These are phyloP conservation scores for Fusarium compactum DNA, from an alignment of 2,329 filamentous ascomycete species.

Conservation along the genomic window DNA sequence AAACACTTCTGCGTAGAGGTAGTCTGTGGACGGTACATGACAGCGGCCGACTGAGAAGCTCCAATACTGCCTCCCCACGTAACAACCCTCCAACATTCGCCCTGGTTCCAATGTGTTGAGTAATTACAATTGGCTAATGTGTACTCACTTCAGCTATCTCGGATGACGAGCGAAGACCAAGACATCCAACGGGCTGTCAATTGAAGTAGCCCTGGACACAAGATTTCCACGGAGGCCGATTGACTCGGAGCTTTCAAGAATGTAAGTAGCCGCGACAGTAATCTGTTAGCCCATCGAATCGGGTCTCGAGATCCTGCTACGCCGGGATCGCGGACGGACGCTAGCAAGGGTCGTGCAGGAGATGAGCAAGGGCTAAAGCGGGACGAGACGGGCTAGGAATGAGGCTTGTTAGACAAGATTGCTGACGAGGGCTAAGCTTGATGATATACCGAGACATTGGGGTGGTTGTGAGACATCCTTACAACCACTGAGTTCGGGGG, in stretches of 20 bases:
- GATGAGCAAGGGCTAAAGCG: background rate
- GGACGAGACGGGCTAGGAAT: background rate
- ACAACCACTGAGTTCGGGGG: too few relatives aligned
- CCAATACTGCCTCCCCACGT: too few relatives aligned
- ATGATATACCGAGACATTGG: background rate
- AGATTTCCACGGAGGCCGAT: background rate
- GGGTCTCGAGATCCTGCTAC: background rate
- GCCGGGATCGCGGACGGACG: background rate
- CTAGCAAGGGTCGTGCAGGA: background rate
- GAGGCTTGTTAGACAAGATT: background rate
- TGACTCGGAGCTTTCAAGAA: background rate
- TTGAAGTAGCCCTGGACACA: background rate
- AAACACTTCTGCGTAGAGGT: background rate
- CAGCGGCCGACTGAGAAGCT: too few relatives aligned
- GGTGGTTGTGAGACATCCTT: background rate
- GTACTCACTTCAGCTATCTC: background rate
- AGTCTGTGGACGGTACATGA: fast-evolving
- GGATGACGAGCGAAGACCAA: background rate
- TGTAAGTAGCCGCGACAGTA: background rate
- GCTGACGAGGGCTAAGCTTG: background rate
- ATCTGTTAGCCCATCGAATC: background rate
- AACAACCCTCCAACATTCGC: background rate
- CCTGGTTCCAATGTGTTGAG: background rate
- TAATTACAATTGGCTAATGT: background rate
- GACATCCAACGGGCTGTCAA: background rate